Evolutionary conservation across 2,329 filamentous ascomycete species (phyloP), one percentile per base, ranked within the genome.

Genomic region (Phialemoniopsis sp.): DNA sequence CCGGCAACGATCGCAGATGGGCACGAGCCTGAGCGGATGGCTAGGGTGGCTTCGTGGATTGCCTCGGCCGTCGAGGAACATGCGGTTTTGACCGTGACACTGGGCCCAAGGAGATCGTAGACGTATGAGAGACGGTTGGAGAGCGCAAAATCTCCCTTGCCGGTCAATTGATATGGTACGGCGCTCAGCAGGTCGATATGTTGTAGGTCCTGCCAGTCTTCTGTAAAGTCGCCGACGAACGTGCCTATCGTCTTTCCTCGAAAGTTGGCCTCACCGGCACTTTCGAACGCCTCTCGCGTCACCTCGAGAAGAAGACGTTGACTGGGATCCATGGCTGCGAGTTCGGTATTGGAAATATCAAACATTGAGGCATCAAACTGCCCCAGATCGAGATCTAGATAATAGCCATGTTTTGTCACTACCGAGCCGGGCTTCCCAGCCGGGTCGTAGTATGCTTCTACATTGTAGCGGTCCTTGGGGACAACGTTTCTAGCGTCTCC

Each of bases 1-100:
- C 73, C 73, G 3, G 68, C 72, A 28, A 70, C 72, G 42, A 77
- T 64, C 5, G 64, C 65, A n/a, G n/a, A n/a, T n/a, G n/a, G n/a
- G n/a, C n/a, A n/a, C n/a, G n/a, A n/a, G n/a, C n/a, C n/a, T n/a
- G n/a, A n/a, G n/a, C n/a, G n/a, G n/a, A n/a, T n/a, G n/a, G n/a
- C n/a, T n/a, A n/a, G n/a, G n/a, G n/a, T n/a, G n/a, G n/a, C n/a
- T n/a, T n/a, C n/a, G n/a, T n/a, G n/a, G n/a, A n/a, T n/a, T n/a
- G n/a, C n/a, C n/a, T n/a, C n/a, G n/a, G n/a, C n/a, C n/a, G n/a
- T n/a, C n/a, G n/a, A n/a, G n/a, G n/a, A n/a, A n/a, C n/a, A n/a
- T n/a, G n/a, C n/a, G n/a, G n/a, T n/a, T n/a, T n/a, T n/a, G n/a
- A n/a, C n/a, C n/a, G n/a, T n/a, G n/a, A n/a, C n/a, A n/a, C 33